phyloP scores from a whole-genome alignment of 305 asterid genomes.

The Coffea humblotiana region DNA sequence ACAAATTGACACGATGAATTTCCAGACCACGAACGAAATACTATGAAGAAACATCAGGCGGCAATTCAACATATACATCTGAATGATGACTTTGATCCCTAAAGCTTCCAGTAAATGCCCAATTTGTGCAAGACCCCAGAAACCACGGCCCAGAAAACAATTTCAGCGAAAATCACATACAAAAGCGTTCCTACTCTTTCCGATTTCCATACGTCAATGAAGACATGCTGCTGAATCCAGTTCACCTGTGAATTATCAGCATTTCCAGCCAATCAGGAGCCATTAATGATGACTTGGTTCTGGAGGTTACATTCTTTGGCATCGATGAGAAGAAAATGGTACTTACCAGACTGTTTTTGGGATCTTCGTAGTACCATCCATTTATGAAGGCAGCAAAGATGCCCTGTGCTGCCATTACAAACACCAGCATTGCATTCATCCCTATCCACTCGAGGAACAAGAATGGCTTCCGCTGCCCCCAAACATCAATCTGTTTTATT shows the following conservation, averaged over 20 bases:
- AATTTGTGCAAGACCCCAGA: conserved; percentile 72
- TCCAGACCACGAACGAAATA: neutral
- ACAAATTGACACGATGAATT: neutral
- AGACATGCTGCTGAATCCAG: conserved; percentile 79
- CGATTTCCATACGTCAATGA: conserved; percentile 70
- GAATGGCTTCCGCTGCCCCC: conserved; percentile 59
- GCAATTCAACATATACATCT: neutral
- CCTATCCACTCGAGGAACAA: conserved; percentile 91
- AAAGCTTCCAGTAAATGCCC: conserved; percentile 74
- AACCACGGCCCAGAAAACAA: conserved; percentile 76
- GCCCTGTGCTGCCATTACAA: conserved; percentile 79
- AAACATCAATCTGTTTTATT: conserved; percentile 57
- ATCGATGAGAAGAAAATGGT: neutral
- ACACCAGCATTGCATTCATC: conserved; percentile 89
- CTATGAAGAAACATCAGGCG: neutral
- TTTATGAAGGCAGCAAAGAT: conserved; percentile 67
- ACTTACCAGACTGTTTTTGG: conserved; percentile 62
- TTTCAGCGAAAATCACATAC: conserved; percentile 78
- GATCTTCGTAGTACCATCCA: conserved; percentile 68
- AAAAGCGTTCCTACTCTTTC: conserved; percentile 64
- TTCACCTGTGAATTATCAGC: conserved; percentile 49
- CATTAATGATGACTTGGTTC: neutral
- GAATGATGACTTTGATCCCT: conserved; percentile 11
- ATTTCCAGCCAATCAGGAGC: neutral
- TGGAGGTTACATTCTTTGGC: neutral